Evolutionary conservation across 108 stramenopile species (phyloP).

Genomic region (Cylindrotheca fusiformis): DNA sequence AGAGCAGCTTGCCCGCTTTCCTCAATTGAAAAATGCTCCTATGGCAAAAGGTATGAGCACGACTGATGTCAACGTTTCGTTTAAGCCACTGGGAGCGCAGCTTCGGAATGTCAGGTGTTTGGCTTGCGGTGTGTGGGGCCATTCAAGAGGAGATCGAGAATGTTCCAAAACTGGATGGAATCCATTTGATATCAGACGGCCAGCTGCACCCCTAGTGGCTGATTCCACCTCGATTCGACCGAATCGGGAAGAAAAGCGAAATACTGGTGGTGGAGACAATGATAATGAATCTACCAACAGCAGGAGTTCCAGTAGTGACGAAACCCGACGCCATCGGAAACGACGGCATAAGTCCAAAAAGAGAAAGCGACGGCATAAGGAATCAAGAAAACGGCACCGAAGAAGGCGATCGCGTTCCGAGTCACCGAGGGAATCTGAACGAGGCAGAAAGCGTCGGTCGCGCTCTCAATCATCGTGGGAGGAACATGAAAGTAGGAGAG

Average conservation of each 20-base stretch:
- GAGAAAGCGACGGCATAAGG: neutral
- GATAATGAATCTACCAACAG: neutral
- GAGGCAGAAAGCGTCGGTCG: neutral
- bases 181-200: slow-evolving; percentile 46
- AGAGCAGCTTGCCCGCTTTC: slow-evolving; percentile 78
- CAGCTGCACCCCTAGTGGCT: neutral
- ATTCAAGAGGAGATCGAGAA: slow-evolving; percentile 75
- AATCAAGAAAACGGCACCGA: slow-evolving; percentile 1
- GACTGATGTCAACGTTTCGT: slow-evolving; percentile 52
- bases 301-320: neutral
- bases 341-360: slow-evolving; percentile 1
- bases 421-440: neutral
- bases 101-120: slow-evolving; percentile 78
- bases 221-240: neutral
- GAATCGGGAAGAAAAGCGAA: neutral
- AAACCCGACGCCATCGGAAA: neutral
- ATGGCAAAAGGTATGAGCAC: slow-evolving; percentile 56
- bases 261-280: neutral
- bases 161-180: slow-evolving; percentile 79
- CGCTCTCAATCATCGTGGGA: neutral
- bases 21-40: slow-evolving; percentile 76
- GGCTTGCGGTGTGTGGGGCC: slow-evolving; percentile 83
- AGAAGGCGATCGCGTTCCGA: neutral
- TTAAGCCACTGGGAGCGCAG: slow-evolving; percentile 79
- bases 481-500: too few relatives aligned